Conservation (phyloP, 2,329 filamentous ascomycete species). For the Hymenoscyphus occultus region DNA sequence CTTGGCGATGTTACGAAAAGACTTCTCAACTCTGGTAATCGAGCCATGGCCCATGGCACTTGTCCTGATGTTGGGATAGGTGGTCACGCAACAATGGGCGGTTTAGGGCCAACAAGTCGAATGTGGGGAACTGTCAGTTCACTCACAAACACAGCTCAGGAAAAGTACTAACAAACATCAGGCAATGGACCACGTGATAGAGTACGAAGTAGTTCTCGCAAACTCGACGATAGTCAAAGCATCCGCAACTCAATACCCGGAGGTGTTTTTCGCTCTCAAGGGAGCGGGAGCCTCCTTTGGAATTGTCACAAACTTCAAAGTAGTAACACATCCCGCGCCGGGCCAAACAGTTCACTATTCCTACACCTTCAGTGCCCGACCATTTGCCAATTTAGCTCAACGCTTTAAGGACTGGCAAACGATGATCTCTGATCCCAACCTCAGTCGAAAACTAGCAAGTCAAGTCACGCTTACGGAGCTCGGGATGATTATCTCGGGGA, state of each 20-base stretch:
- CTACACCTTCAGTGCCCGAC: conserved; percentile 51
- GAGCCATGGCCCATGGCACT: conserved; percentile 59
- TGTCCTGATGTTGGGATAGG: conserved; percentile 59
- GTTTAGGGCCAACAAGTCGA: conserved; percentile 43
- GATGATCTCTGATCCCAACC: conserved; percentile 50
- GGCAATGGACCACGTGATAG: conserved; percentile 48
- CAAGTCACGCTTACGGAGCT: conserved; percentile 54
- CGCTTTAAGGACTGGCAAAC: conserved; percentile 58
- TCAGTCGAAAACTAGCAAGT: conserved; percentile 57
- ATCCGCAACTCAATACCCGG: conserved; percentile 29
- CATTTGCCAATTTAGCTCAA: conserved; percentile 45
- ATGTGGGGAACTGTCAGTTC: conserved; percentile 44
- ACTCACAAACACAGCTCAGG: not conserved
- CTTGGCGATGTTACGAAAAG: conserved; percentile 51
- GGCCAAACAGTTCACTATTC: conserved; percentile 56
- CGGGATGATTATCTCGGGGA: conserved; percentile 55
- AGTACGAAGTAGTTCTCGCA: conserved; percentile 46
- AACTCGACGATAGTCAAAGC: conserved; percentile 31
- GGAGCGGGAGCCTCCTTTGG: conserved; percentile 39
- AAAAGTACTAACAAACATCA: not conserved
- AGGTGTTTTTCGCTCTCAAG: conserved; percentile 37
- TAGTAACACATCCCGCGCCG: conserved; percentile 52
- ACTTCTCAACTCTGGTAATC: conserved; percentile 49
- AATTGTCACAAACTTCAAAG: conserved; percentile 36
- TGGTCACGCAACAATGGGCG: conserved; percentile 53